Conservation (phyloP, 2,329 filamentous ascomycete species). For the Calonectria fujianensis region DNA sequence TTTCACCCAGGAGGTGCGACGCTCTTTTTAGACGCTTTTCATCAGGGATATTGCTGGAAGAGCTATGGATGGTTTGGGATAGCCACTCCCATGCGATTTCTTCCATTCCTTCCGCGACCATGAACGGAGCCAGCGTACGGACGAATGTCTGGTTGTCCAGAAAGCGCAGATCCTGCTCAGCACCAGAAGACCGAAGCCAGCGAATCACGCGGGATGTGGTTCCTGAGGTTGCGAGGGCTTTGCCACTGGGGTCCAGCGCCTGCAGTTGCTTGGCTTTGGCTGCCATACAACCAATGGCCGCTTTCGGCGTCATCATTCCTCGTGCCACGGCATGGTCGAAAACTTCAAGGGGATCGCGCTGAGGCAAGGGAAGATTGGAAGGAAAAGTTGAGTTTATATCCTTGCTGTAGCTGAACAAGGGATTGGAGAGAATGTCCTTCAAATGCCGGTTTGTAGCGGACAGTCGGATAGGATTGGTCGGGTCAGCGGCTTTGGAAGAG, state of each 20-base stretch:
- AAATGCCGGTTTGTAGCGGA: conserved; percentile 68
- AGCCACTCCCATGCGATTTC: conserved; percentile 73
- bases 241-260: conserved; percentile 50
- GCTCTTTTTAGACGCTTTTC: conserved; percentile 54
- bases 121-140: conserved; percentile 66
- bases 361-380: conserved; percentile 42
- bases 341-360: conserved; percentile 69
- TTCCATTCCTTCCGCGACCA: conserved; percentile 72
- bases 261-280: conserved; percentile 67
- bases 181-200: conserved; percentile 73
- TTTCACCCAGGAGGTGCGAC: conserved; percentile 60
- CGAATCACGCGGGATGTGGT: conserved; percentile 69
- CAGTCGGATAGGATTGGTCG: conserved; percentile 57
- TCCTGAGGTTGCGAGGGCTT: conserved; percentile 63
- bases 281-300: conserved; percentile 73
- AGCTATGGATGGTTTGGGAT: conserved; percentile 61
- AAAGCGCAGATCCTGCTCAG: conserved; percentile 68
- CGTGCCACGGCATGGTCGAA: conserved; percentile 74
- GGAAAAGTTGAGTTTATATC: conserved; percentile 47
- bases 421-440: conserved; percentile 74
- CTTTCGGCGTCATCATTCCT: conserved; percentile 73
- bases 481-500: conserved; percentile 46
- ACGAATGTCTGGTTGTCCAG: conserved; percentile 63
- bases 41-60: conserved; percentile 45
- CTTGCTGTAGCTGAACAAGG: conserved; percentile 68